A percentile compares a stretch with the other conserved stretches of the same genome.
Conservation (phyloP, 192 early-diverging fungal genomes). For the Rhizoclosmatium sp. region DNA sequence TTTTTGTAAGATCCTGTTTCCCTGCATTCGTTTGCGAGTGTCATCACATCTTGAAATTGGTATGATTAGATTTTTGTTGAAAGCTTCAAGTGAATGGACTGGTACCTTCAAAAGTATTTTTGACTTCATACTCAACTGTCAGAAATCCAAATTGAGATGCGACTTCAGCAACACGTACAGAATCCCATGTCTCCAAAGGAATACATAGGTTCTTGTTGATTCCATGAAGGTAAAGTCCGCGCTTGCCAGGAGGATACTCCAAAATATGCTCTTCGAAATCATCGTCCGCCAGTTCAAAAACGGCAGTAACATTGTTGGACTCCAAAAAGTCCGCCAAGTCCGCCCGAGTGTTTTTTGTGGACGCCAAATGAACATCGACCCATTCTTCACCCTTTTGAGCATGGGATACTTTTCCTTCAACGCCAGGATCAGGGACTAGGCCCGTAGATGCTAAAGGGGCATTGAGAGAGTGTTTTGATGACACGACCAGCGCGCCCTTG, state of each 20-base stretch:
- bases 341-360: constrained; percentile 57
- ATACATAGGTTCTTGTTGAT: constrained; percentile 79
- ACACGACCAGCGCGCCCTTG: constrained; percentile 77
- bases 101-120: constrained; percentile 59
- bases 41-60: constrained; percentile 62
- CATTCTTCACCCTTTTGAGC: constrained; percentile 74
- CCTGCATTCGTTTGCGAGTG: constrained; percentile 72
- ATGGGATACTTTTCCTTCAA: constrained; percentile 57
- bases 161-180: constrained; percentile 63
- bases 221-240: constrained; percentile 93
- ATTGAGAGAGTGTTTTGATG: constrained; percentile 83
- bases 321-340: constrained; percentile 73
- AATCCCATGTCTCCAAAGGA: constrained; percentile 76
- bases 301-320: constrained; percentile 73
- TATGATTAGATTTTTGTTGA: background rate
- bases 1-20: constrained; percentile 70
- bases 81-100: background rate
- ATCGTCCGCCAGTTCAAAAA: constrained; percentile 86
- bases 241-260: constrained; percentile 76
- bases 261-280: constrained; percentile 95
- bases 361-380: constrained; percentile 71
- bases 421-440: background rate
- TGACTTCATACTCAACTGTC: constrained; percentile 57
- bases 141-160: constrained; percentile 81
- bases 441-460: constrained; percentile 19